Base-by-base conservation (phyloP, 2,329 filamentous ascomycete species). In the Claviceps capensis region DNA sequence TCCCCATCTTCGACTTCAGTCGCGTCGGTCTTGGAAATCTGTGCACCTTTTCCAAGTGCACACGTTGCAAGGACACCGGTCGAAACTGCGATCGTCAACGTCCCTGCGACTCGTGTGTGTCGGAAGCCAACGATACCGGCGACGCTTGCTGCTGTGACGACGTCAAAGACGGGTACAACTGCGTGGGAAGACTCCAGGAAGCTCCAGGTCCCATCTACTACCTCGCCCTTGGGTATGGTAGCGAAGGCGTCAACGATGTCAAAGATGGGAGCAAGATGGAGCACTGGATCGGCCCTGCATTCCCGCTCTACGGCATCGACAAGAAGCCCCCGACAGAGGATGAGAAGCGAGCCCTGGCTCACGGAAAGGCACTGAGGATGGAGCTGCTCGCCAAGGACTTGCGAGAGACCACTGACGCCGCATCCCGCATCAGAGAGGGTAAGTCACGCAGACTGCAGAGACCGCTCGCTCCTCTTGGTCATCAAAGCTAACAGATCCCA, bases 21-120 rank as follows among this genome's bases (percentile, higher is more conserved):
- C 55, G 57, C 4, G 62, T 68, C 9, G 66, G 66, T 45, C 63
- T 66, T 46, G 65, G 66, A 5, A 53, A 55, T 23, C 58, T 56
- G 19, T 51, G 59, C 50, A 54, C 62, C 11, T 67, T 62, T 52
- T 41, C 53, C 11, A 52, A 54, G 0, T 68, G 65, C 52, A 8
- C 36, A 1, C 52, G 52, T 16, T 68, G 66, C 55, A 14, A 48
- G 4, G 40, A 50, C 1, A 57, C 43, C 6, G 54, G 54, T 2
- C 47, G 60, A 1, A 57, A 60, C 49, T 70, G 68, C 53, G 68
- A 70, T 47, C 62, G 63, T 1, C 65, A 67, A 50, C 61, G 67
- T 19, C 68, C 68, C 1, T 70, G 68, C 52, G 65, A 69, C 49
- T 65, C 61, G 4, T 70, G 68, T 57, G 51, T 55, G 11, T 16